phyloP scores from a whole-genome alignment of 805 yeast species.

The Ogataea degrootiae region DNA sequence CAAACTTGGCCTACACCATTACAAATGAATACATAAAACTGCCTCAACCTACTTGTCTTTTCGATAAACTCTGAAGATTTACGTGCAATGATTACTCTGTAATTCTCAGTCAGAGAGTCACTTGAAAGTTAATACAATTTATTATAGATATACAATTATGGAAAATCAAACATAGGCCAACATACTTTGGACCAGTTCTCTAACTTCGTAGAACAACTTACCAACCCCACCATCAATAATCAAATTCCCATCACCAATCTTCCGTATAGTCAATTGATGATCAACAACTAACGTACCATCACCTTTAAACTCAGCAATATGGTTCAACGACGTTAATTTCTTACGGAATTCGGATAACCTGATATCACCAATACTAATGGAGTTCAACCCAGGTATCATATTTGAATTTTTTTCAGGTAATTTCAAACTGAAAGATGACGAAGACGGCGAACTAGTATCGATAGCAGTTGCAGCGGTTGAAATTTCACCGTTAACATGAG shows the following conservation, averaged over 20 bases:
- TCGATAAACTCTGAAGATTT: too few species aligned
- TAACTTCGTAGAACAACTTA: conserved; percentile 70
- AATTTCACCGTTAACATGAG: conserved; percentile 74
- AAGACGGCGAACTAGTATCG: conserved; percentile 4
- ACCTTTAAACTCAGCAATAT: conserved; percentile 83
- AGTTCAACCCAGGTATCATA: conserved; percentile 13
- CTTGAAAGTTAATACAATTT: too few species aligned
- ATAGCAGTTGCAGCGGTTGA: conserved; percentile 7
- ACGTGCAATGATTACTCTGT: too few species aligned
- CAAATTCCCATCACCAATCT: conserved; percentile 78
- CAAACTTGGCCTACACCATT: too few species aligned
- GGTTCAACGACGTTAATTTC: conserved; percentile 50
- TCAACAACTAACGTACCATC: conserved; percentile 90
- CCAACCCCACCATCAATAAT: conserved; percentile 79
- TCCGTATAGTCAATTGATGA: conserved; percentile 67
- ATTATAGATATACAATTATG: background rate
- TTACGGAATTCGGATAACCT: conserved; percentile 74
- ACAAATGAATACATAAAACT: too few species aligned
- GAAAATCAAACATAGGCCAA: conserved; percentile 57
- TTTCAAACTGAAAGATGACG: conserved; percentile 8
- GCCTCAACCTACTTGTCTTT: too few species aligned
- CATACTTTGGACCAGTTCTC: conserved; percentile 66
- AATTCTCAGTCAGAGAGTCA: too few species aligned
- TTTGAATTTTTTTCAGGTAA: conserved; percentile 7
- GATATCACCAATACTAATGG: conserved; percentile 79